Evolutionary conservation across 2,329 filamentous ascomycete genomes (phyloP), one percentile per base, ranked within the genome.

Genomic region (Emergomyces africanus): DNA sequence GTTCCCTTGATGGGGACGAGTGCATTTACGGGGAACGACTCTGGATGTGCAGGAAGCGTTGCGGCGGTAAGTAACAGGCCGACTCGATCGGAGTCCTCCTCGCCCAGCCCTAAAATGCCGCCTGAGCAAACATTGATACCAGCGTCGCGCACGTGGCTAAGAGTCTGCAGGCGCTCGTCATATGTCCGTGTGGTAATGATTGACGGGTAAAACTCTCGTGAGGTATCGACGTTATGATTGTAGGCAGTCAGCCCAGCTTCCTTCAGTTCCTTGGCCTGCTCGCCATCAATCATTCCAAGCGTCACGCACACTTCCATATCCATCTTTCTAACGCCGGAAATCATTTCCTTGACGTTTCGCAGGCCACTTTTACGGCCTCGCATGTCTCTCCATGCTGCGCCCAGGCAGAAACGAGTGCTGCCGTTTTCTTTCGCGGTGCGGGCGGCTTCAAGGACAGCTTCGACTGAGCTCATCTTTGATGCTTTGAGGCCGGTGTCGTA

Each of bases 221-320:
- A 90, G 1, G 90, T 96, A 74, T 96, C 90, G 64, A 96, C 81
- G 70, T 96, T 96, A 79, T 96, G 90, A 75, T 96, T 96, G 75
- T 96, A 95, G 0, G 90, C 90, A 18, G 90, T 95, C 66, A 96
- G 75, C 0, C 90, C 90, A 0, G 90, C 90, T 1, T 84, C 83
- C 70, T 90, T 90, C 64, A 96, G 81, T 75, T 94, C 88, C 68
- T 82, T 82, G 33, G 90, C 90, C 77, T 95, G 90, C 64, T 80
- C 78, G 5, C 79, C 81, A 72, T 95, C 89, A 66, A 96, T 90
- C 90, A 95, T 95, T 66, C 90, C 90, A 23, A 96, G 80, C 1
- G 90, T 96, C n/a, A 96, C 90, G 71, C 90, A 96, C 8, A 85
- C 86, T 73, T 96, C 90, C 88, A 96, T 92, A 54, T 86, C 88